Conservation (phyloP, 768 basidiomycete genomes). For the Lactarius quietus region DNA sequence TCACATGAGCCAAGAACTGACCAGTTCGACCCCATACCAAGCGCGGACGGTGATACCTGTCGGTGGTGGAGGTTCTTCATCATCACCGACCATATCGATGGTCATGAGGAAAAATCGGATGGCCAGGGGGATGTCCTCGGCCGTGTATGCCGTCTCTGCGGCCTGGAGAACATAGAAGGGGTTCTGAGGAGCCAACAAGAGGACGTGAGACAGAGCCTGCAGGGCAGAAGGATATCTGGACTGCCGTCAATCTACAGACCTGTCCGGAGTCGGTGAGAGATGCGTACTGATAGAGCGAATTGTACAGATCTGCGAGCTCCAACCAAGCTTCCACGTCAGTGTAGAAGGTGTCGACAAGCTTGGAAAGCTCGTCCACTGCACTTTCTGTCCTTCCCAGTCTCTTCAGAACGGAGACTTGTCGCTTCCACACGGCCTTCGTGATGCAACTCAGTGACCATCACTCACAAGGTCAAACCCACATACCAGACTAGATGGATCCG, state of each 20-base stretch:
- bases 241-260: background rate
- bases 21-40: constrained; percentile 83
- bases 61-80: constrained; percentile 44
- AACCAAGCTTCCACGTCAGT: constrained; percentile 86
- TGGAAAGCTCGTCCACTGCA: constrained; percentile 66
- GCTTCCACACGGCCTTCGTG: constrained; percentile 67
- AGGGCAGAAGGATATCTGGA: constrained; percentile 68
- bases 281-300: constrained; percentile 68
- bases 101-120: constrained; percentile 76
- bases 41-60: constrained; percentile 60
- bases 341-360: constrained; percentile 83
- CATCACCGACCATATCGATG: constrained; percentile 73
- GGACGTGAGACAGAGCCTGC: constrained; percentile 74
- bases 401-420: constrained; percentile 71
- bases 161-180: constrained; percentile 80
- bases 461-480: constrained; percentile 31
- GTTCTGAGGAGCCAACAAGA: constrained; percentile 82
- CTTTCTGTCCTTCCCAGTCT: constrained; percentile 58
- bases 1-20: constrained; percentile 34
- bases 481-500: constrained; percentile 69
- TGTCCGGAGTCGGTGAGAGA: background rate
- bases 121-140: constrained; percentile 68
- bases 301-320: constrained; percentile 79
- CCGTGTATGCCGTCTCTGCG: constrained; percentile 85
- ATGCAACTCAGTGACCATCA: background rate